Conservation (phyloP, 2,329 filamentous ascomycete genomes). For the Bipolaris cookei region DNA sequence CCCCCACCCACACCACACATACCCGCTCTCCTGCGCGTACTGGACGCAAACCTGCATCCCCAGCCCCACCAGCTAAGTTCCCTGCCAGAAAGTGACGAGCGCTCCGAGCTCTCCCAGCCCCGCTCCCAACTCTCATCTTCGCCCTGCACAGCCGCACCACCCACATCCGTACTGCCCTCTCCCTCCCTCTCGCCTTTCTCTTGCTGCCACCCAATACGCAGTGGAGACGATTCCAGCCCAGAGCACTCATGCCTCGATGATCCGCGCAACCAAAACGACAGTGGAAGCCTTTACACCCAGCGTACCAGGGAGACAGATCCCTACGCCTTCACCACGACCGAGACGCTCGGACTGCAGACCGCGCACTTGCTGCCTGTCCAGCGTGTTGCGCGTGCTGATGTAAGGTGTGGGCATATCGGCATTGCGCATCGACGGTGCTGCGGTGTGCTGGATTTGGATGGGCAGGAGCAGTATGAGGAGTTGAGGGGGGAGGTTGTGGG, state of each 20-base stretch:
- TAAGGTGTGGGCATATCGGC: background rate
- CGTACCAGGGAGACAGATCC: background rate
- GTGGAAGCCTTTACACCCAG: background rate
- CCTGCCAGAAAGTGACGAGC: background rate
- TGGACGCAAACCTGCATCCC: background rate
- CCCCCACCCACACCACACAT: background rate
- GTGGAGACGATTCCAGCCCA: background rate
- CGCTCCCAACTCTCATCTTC: background rate
- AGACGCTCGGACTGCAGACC: background rate
- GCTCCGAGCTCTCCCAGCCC: background rate
- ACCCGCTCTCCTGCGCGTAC: background rate
- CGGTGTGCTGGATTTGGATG: too few relatives aligned
- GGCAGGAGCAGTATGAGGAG: background rate
- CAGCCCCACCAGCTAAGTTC: constrained; percentile 1
- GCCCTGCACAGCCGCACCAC: background rate
- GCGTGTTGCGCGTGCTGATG: background rate
- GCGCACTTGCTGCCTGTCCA: background rate
- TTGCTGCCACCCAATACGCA: background rate
- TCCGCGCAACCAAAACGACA: background rate
- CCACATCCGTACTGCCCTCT: background rate
- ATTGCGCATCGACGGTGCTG: background rate
- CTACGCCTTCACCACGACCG: background rate
- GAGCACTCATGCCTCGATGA: too few relatives aligned
- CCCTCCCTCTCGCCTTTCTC: background rate
- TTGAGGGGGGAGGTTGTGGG: background rate